Evolutionary conservation across 2,329 filamentous ascomycete genomes (phyloP), one percentile per base, ranked within the genome.

Genomic region (Talaromyces verruculosus): DNA sequence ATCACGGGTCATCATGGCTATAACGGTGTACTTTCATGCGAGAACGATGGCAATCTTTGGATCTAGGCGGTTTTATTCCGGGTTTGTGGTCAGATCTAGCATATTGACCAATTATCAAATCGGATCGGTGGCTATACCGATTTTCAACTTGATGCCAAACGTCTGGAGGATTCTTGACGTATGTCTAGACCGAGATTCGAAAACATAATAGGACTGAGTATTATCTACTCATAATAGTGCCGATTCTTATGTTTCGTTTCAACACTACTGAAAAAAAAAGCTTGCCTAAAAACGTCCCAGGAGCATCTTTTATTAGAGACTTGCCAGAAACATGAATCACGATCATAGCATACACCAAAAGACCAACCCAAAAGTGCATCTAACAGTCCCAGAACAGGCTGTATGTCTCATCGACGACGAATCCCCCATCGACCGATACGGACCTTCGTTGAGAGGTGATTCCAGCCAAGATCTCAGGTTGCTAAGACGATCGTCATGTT

Each of bases 351-450:
- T 35, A 35, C 11, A 13, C 10, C 33, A 35, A 35, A 35, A 35
- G 33, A 35, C 10, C 33, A 55, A n/a, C 7, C 1, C n/a, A 15
- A 47, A 57, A 35, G 17, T 19, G 30, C 39, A 51, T 5, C 22
- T 65, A n/a, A 35, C 15, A 5, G 51, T 65, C 22, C 59, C 64
- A 28, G 58, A 58, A n/a, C 22, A 61, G 17, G 7, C 57, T 19
- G 25, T 19, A 25, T 19, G 13, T 5, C 1, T 55, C 28, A 2
- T 61, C 28, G 39, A 51, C 22, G 64, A 55, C 11, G 64, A 62
- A 28, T 65, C 59, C 3, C 64, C 64, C 25, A 61, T 65, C 25
- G 64, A 65, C 45, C 28, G 47, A 37, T 65, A 61, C 30, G 49
- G 64, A 10, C 64, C 59, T 13, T 41, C 22, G 17, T 51, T 47